Conservation (phyloP, 208 protist genomes). For the Acanthamoeba rhysodes region DNA sequence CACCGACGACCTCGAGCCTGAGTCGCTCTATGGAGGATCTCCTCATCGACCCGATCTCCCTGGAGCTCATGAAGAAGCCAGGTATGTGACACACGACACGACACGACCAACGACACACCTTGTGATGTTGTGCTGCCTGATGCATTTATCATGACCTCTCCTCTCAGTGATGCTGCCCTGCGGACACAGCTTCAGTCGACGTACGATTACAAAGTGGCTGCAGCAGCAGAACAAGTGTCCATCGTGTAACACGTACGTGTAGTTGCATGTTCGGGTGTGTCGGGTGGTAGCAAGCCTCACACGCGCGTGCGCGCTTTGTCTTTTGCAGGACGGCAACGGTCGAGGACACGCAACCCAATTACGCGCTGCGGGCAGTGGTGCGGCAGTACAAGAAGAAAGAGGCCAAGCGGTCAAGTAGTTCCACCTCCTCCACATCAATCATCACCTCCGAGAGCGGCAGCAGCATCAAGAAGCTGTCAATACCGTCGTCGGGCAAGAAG, state of each 20-base stretch:
- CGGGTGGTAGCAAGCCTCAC: background rate
- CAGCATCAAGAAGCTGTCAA: background rate
- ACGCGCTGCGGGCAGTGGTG: slow-evolving; percentile 32
- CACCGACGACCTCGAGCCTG: background rate
- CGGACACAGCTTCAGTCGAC: slow-evolving; percentile 52
- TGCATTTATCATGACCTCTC: background rate
- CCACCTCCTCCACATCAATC: background rate
- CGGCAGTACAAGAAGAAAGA: slow-evolving; percentile 51
- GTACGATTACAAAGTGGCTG: slow-evolving; percentile 43
- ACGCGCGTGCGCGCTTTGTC: background rate
- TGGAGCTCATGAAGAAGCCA: slow-evolving; percentile 72
- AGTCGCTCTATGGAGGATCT: slow-evolving; percentile 23
- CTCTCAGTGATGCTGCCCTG: slow-evolving; percentile 30
- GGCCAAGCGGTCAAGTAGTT: background rate
- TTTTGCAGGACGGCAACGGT: background rate
- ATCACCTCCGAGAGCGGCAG: background rate
- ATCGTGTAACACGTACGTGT: slow-evolving; percentile 32
- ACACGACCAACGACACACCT: background rate
- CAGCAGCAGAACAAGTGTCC: slow-evolving; percentile 53
- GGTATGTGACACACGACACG: background rate
- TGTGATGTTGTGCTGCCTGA: background rate
- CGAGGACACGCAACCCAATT: slow-evolving; percentile 24
- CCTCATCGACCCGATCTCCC: slow-evolving; percentile 60
- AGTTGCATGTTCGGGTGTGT: background rate
- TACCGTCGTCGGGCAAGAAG: background rate